phyloP scores from a whole-genome alignment of 768 basidiomycete species.

The Termitomyces sp. region DNA sequence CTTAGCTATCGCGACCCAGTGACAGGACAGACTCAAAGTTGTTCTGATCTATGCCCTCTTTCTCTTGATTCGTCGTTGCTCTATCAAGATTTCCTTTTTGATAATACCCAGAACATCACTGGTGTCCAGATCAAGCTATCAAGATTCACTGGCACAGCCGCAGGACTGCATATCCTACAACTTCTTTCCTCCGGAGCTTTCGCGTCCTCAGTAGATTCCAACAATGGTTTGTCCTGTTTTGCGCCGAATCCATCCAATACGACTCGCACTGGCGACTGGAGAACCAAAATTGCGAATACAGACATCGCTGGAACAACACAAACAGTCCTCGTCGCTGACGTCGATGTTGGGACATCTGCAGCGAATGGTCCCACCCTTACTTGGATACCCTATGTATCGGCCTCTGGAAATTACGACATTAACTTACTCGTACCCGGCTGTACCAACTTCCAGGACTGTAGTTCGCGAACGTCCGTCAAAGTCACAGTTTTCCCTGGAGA shows the following conservation, averaged over 20 bases:
- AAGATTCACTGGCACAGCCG: conserved; percentile 66
- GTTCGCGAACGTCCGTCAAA: conserved; percentile 72
- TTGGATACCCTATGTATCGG: conserved; percentile 91
- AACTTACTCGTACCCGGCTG: conserved; percentile 90
- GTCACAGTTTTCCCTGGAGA: conserved; percentile 80
- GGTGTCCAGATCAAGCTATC: conserved; percentile 86
- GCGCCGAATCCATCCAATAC: conserved; percentile 73
- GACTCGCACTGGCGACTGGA: conserved; percentile 70
- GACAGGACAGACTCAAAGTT: conserved; percentile 74
- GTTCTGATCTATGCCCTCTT: conserved; percentile 76
- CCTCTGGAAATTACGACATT: conserved; percentile 81
- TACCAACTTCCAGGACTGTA: conserved; percentile 74
- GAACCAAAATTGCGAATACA: conserved; percentile 57
- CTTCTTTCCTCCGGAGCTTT: conserved; percentile 91
- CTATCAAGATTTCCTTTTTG: conserved; percentile 94
- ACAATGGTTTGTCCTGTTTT: conserved; percentile 73
- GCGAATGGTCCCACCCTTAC: conserved; percentile 74
- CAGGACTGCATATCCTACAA: conserved; percentile 90
- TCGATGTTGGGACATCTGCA: conserved; percentile 61
- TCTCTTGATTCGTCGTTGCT: conserved; percentile 69
- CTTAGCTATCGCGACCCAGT: conserved; percentile 76
- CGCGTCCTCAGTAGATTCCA: conserved; percentile 62
- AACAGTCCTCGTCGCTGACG: conserved; percentile 64
- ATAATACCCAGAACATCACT: conserved; percentile 60
- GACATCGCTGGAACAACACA: conserved; percentile 79